A percentile compares a stretch with the other conserved stretches of the same genome.
These are phyloP conservation scores for Aspergillus hancockii DNA, from an alignment of 495 filamentous ascomycete genomes.

Conservation along the genomic window DNA sequence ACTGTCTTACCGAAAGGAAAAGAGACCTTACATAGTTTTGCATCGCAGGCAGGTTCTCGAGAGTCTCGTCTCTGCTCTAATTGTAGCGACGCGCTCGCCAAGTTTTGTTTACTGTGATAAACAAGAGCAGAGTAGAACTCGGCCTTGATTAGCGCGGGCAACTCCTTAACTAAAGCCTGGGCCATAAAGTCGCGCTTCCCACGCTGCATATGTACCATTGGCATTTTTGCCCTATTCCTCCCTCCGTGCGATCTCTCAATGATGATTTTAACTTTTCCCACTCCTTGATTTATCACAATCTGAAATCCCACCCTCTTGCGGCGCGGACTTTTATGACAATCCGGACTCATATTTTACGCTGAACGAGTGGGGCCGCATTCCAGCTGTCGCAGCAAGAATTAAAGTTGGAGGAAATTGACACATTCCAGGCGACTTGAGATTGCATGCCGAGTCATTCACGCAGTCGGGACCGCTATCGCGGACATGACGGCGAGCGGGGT, in stretches of 20 bases:
- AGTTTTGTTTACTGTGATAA: neutral
- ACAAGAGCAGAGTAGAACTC: neutral
- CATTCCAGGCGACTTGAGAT: slow-evolving; percentile 16
- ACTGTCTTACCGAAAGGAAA: neutral
- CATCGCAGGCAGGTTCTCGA: neutral
- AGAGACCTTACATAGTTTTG: neutral
- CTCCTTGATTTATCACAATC: neutral
- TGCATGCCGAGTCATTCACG: slow-evolving; percentile 45
- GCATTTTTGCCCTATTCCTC: neutral
- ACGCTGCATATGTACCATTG: neutral
- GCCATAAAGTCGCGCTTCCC: neutral
- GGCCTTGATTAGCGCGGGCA: neutral
- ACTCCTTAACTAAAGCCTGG: neutral
- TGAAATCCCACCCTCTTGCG: neutral
- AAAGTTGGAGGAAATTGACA: slow-evolving; percentile 1
- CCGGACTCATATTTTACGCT: neutral
- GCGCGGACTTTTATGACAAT: neutral
- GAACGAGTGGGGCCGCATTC: slow-evolving; percentile 3
- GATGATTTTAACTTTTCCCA: neutral
- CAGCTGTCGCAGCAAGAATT: neutral
- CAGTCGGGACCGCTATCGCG: slow-evolving; percentile 43
- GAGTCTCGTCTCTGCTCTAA: neutral
- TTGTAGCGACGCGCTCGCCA: neutral
- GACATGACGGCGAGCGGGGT: slow-evolving; percentile 44
- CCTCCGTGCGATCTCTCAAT: neutral